Percentiles rank a stretch among this genome's conserved stretches.
Conservation (phyloP, 2,329 filamentous ascomycete genomes). For the Sporothrix humicola region DNA sequence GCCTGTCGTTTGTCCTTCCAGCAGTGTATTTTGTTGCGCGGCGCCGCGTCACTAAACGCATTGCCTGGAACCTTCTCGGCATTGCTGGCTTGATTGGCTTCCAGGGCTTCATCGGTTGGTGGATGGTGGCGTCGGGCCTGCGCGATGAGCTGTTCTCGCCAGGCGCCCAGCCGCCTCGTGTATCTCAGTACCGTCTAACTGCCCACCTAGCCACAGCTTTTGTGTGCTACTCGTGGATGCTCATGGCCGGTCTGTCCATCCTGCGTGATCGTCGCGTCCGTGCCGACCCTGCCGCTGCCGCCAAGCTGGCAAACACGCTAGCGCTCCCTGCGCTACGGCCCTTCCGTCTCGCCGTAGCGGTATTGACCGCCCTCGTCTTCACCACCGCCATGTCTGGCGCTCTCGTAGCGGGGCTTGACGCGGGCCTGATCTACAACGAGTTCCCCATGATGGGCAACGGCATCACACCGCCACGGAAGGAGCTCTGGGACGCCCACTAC, state of each 20-base stretch:
- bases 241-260: constrained; percentile 84
- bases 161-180: constrained; percentile 87
- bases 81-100: constrained; percentile 91
- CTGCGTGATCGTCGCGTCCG: constrained; percentile 78
- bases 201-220: constrained; percentile 91
- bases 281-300: constrained; percentile 66
- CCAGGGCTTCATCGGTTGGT: constrained; percentile 96
- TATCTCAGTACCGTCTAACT: constrained; percentile 91
- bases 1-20: constrained; percentile 85
- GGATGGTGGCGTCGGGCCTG: constrained; percentile 98
- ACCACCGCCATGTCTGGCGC: constrained; percentile 91
- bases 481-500: constrained; percentile 88
- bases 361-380: constrained; percentile 78
- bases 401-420: constrained; percentile 92
- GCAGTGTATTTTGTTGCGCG: constrained; percentile 86
- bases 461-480: constrained; percentile 76
- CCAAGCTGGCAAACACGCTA: constrained; percentile 66
- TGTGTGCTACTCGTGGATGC: constrained; percentile 91
- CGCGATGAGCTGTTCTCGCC: constrained; percentile 95
- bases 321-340: constrained; percentile 69
- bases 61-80: constrained; percentile 77
- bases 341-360: constrained; percentile 75
- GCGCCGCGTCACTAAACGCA: constrained; percentile 75
- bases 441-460: constrained; percentile 94
- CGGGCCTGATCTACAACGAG: constrained; percentile 97